Evolutionary conservation across 2,329 filamentous ascomycete genomes (phyloP).

Genomic region (Dryadomyces quercivorus): DNA sequence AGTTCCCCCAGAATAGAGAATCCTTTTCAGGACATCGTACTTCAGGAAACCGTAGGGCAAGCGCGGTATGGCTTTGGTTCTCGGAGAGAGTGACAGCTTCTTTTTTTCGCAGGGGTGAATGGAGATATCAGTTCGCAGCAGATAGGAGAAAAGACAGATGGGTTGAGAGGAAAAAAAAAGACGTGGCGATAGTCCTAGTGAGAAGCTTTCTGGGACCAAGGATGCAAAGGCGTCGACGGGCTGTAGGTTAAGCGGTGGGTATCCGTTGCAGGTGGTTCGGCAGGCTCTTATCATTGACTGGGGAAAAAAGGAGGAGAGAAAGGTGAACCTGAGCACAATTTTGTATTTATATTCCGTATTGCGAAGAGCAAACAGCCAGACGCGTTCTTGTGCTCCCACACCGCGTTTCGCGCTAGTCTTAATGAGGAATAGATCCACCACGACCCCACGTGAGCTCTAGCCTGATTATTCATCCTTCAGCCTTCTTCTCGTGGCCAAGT

Average conservation of each 20-base stretch:
- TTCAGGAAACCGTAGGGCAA: conserved; percentile 70
- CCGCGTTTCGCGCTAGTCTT: conserved; percentile 1
- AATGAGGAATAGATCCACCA: background rate
- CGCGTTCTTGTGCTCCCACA: background rate
- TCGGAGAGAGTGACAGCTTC: background rate
- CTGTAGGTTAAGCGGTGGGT: background rate
- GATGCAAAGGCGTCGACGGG: background rate
- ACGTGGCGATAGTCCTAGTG: background rate
- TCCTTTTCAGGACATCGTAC: background rate
- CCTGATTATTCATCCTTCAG: background rate
- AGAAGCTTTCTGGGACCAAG: background rate
- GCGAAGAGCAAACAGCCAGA: no score
- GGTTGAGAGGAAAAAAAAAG: background rate
- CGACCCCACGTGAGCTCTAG: background rate
- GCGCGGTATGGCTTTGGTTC: conserved; percentile 48
- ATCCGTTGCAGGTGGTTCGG: background rate
- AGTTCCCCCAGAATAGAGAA: background rate
- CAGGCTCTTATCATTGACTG: background rate
- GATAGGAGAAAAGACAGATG: background rate
- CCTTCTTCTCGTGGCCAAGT: background rate
- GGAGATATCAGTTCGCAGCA: background rate
- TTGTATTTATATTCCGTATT: background rate
- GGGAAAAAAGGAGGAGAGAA: background rate
- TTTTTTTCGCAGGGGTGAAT: background rate
- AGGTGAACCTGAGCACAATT: background rate